phyloP scores from a whole-genome alignment of 768 basidiomycete genomes.

The Tephrocybe sp. region DNA sequence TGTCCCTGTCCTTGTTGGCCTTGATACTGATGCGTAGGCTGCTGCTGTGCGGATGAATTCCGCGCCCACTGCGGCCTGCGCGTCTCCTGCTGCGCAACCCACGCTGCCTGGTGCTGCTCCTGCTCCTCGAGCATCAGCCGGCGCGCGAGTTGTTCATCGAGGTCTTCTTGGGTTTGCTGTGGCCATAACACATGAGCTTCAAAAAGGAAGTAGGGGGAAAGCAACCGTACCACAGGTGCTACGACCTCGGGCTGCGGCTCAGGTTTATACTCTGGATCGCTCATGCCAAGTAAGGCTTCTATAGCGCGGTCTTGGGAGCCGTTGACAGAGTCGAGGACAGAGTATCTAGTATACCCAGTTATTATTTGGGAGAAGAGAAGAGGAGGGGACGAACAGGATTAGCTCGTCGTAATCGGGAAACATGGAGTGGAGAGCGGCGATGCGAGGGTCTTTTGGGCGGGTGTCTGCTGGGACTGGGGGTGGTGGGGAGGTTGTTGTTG shows the following conservation, averaged over 20 bases:
- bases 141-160: conserved; percentile 81
- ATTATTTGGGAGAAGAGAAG: neutral
- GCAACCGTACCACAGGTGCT: too few species aligned
- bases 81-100: conserved; percentile 28
- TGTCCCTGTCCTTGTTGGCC: neutral
- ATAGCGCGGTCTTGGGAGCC: conserved; percentile 75
- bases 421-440: conserved; percentile 60
- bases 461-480: neutral
- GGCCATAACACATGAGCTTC: neutral
- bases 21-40: conserved; percentile 17
- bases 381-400: conserved; percentile 53
- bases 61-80: conserved; percentile 3
- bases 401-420: conserved; percentile 80
- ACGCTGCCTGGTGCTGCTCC: conserved; percentile 37
- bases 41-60: neutral
- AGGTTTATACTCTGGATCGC: conserved; percentile 69
- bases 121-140: conserved; percentile 67
- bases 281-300: conserved; percentile 81
- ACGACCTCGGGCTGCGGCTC: too few species aligned
- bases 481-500: neutral
- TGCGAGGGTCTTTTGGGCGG: conserved; percentile 40
- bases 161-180: conserved; percentile 62
- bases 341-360: conserved; percentile 41
- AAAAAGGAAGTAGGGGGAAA: too few species aligned
- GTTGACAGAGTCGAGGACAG: conserved; percentile 72